These are phyloP conservation scores for Conidiobolus incongruus DNA, from an alignment of 371 early-diverging fungal genomes.

Conservation along the genomic window DNA sequence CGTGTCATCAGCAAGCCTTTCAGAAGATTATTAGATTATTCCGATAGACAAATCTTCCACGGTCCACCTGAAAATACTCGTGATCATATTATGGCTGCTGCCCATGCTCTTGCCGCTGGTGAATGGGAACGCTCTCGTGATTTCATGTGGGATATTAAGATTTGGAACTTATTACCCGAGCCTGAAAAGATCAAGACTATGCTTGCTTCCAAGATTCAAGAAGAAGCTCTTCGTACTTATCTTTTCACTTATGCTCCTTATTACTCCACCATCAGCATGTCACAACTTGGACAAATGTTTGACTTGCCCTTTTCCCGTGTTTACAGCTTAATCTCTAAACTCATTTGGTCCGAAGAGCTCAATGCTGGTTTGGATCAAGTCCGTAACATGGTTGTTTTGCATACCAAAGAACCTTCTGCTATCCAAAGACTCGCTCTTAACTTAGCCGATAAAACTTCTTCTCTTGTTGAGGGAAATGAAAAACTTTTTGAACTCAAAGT, in stretches of 20 bases:
- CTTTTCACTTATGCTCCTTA: constrained; percentile 72
- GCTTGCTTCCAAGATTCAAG: constrained; percentile 73
- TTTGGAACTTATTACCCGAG: constrained; percentile 83
- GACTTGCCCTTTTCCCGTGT: constrained; percentile 40
- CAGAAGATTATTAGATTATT: constrained; percentile 81
- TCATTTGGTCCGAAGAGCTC: constrained; percentile 85
- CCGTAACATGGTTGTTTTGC: constrained; percentile 50
- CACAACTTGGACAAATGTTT: constrained; percentile 68
- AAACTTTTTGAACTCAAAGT: constrained; percentile 48
- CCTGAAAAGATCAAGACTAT: constrained; percentile 65
- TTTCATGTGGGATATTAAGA: constrained; percentile 69
- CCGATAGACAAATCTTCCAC: constrained; percentile 82
- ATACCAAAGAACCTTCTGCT: constrained; percentile 56
- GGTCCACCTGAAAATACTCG: constrained; percentile 93
- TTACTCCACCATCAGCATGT: constrained; percentile 68
- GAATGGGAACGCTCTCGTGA: constrained; percentile 81
- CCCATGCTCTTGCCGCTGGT: constrained; percentile 75
- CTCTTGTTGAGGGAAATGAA: constrained; percentile 81
- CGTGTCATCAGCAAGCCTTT: constrained; percentile 77
- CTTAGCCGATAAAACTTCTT: constrained; percentile 70
- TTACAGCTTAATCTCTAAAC: constrained; percentile 57
- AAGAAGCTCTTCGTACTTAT: constrained; percentile 89
- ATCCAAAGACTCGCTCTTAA: constrained; percentile 67
- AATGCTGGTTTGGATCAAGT: constrained; percentile 62
- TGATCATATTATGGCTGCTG: constrained; percentile 92